Conservation (phyloP, 805 yeast genomes). For the Torulaspora franciscae region DNA sequence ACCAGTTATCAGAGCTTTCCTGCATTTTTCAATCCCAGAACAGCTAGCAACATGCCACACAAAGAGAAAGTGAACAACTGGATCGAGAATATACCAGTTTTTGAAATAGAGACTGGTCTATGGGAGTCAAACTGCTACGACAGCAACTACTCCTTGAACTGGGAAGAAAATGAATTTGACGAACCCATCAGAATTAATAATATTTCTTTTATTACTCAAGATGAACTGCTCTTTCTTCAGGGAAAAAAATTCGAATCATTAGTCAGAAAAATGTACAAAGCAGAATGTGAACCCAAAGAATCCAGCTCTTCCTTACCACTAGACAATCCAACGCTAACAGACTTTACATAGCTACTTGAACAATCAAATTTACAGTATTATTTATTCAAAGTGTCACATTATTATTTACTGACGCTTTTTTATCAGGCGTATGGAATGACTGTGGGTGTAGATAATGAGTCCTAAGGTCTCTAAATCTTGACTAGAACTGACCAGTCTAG, state of each 20-base stretch:
- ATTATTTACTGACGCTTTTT: conserved; percentile 1
- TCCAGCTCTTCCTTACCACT: conserved; percentile 6
- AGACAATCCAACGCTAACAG: conserved; percentile 9
- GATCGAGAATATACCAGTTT: conserved; percentile 56
- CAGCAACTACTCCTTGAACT: conserved; percentile 24
- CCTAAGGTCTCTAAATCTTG: neutral
- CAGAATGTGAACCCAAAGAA: conserved; percentile 9
- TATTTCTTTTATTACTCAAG: conserved; percentile 16
- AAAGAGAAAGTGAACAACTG: conserved; percentile 62
- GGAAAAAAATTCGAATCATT: conserved; percentile 26
- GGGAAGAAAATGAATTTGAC: conserved; percentile 36
- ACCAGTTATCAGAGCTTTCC: conserved; percentile 36
- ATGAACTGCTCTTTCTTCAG: conserved; percentile 27
- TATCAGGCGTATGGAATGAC: conserved; percentile 3
- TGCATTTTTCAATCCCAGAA: conserved; percentile 54
- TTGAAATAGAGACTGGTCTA: conserved; percentile 15
- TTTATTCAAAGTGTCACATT: conserved; percentile 2
- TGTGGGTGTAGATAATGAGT: conserved; percentile 3
- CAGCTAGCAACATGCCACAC: conserved; percentile 57
- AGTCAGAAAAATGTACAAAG: conserved; percentile 21
- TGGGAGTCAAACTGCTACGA: conserved; percentile 26
- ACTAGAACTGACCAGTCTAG: neutral
- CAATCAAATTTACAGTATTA: neutral
- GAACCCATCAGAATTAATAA: conserved; percentile 2
- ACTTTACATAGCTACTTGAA: conserved; percentile 11